These are phyloP conservation scores for Tetragonia tetragonoides DNA, from an alignment of 148 eudicot genomes.

Conservation along the genomic window DNA sequence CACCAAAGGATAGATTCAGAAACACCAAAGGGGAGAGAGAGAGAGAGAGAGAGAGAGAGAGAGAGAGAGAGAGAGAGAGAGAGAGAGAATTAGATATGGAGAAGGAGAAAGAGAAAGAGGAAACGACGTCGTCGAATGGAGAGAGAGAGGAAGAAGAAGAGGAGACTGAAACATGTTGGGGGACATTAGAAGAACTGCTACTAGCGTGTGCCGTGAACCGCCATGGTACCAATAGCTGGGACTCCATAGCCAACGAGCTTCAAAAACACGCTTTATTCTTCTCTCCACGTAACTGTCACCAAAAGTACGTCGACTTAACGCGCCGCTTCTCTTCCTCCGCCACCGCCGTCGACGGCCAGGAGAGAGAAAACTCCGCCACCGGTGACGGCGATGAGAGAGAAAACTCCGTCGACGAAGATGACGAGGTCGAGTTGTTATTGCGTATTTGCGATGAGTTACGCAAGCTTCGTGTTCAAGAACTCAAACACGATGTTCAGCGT, in stretches of 20 bases:
- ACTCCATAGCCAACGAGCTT: slow-evolving; percentile 39
- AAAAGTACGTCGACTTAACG: slow-evolving; percentile 31
- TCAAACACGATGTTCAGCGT: slow-evolving; percentile 36
- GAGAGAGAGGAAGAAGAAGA: background rate
- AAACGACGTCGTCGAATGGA: slow-evolving; percentile 23
- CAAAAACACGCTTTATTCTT: slow-evolving; percentile 8
- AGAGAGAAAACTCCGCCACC: background rate
- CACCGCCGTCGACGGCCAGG: background rate
- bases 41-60: no score
- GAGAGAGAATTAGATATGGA: background rate
- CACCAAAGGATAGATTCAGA: slow-evolving; percentile 15
- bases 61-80: no score
- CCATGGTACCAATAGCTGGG: slow-evolving; percentile 39
- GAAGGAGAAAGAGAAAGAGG: background rate
- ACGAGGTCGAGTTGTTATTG: background rate
- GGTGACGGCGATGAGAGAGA: slow-evolving; percentile 4
- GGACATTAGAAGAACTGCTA: slow-evolving; percentile 39
- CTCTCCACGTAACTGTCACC: slow-evolving; percentile 26
- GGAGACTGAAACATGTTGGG: slow-evolving; percentile 28
- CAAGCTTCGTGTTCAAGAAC: slow-evolving; percentile 39
- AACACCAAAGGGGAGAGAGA: no score
- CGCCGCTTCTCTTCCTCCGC: slow-evolving; percentile 24
- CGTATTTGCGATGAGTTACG: slow-evolving; percentile 33
- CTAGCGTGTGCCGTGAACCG: slow-evolving; percentile 42
- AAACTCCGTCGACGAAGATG: background rate